These are phyloP conservation scores for Trifolium subterraneum DNA, from an alignment of 306 rosid genomes.

Conservation along the genomic window DNA sequence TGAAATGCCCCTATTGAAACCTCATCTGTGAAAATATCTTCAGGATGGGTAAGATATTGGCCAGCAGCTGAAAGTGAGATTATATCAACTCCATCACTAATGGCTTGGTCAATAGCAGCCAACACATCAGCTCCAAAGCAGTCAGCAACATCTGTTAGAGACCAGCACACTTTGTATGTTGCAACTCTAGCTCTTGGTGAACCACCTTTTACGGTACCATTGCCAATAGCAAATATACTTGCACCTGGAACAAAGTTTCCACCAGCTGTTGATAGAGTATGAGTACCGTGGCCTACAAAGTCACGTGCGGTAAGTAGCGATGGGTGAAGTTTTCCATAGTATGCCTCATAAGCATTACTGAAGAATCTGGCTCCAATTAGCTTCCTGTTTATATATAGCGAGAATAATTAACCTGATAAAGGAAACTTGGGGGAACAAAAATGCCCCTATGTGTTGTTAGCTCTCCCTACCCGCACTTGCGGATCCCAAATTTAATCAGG, in stretches of 20 bases:
- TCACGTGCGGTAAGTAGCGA: conserved; percentile 53
- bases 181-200: conserved; percentile 77
- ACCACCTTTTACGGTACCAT: conserved; percentile 88
- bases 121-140: conserved; percentile 69
- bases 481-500: too few relatives aligned
- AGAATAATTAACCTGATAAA: background rate
- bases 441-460: too few relatives aligned
- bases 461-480: too few relatives aligned
- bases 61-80: conserved; percentile 56
- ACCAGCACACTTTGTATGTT: conserved; percentile 85
- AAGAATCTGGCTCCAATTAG: conserved; percentile 77
- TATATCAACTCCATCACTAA: conserved; percentile 73
- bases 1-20: conserved; percentile 64
- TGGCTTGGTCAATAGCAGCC: conserved; percentile 74
- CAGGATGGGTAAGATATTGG: background rate
- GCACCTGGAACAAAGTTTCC: conserved; percentile 62
- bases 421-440: too few relatives aligned
- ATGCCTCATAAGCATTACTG: conserved; percentile 48
- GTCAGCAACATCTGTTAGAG: background rate
- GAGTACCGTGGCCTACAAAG: conserved; percentile 73
- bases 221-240: conserved; percentile 55
- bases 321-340: background rate
- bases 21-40: conserved; percentile 40
- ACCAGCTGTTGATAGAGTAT: conserved; percentile 77
- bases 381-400: conserved; percentile 50